Evolutionary conservation across 78 protist species (phyloP).

Genomic region (Planoprotostelium fungivorum): DNA sequence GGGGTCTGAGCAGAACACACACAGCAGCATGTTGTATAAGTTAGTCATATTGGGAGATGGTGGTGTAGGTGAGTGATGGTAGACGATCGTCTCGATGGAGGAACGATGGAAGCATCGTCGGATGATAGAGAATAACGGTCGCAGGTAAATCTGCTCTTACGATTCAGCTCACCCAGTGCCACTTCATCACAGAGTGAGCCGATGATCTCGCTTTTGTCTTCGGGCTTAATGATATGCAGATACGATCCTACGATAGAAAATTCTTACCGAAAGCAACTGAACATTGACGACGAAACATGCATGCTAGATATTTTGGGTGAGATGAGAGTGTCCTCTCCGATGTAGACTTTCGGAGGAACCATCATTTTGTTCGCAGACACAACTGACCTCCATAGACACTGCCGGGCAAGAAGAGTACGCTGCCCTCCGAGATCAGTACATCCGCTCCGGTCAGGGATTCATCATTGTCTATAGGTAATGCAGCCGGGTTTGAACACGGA

Average conservation of each 20-base stretch:
- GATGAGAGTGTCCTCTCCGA: no score
- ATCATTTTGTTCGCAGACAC: no score
- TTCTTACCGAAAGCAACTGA: constrained; percentile 82
- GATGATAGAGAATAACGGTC: background rate
- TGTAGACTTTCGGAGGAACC: no score
- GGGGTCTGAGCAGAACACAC: no score
- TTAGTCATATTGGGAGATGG: background rate
- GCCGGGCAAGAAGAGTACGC: constrained; percentile 98
- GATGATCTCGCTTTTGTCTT: background rate
- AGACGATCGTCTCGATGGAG: no score
- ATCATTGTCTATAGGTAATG: constrained; percentile 86
- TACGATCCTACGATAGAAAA: constrained; percentile 92
- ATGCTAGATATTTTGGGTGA: constrained; percentile 83
- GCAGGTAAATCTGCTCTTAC: background rate
- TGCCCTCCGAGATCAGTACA: constrained; percentile 88
- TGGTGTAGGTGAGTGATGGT: background rate
- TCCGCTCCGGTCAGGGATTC: constrained; percentile 97
- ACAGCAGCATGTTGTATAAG: background rate
- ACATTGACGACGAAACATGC: constrained; percentile 75
- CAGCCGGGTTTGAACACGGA: background rate
- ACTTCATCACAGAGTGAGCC: background rate
- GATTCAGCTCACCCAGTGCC: background rate
- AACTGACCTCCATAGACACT: no score
- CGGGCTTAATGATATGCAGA: background rate
- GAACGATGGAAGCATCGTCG: background rate